Base-by-base conservation (phyloP, 2,329 filamentous ascomycete species). In the Botrytis deweyae region DNA sequence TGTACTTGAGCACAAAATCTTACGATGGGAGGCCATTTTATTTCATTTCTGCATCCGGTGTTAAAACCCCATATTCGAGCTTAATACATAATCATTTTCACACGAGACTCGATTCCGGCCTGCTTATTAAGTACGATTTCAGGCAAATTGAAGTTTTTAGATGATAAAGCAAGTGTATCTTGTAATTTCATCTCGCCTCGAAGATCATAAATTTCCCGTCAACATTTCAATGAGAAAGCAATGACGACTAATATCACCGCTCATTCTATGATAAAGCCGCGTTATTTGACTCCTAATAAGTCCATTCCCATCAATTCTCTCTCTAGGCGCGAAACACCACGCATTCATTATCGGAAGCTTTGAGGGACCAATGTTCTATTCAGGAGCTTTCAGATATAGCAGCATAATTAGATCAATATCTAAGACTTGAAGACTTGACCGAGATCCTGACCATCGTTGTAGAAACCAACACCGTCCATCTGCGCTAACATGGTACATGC, bases 401-500 rank as follows among this genome's bases (percentile, higher is more conserved):
- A 33, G 49, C 36, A 40, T 25, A 29, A 58, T 58, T 5, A 1
- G n/a, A 6, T 42, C 18, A 52, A 44, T 58, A 4, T 33, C 36
- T 71, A 65, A 70, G 52, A 14, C n/a, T 69, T 42, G 10, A 33
- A 18, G 40, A 42, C 49, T 58, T 58, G 25, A 33, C 78, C 77
- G 33, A 42, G 25, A 42, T 44, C 49, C 29, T 58, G 25, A 22
- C 77, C 77, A 38, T 78, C 64, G 58, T 79, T 80, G n/a, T 76
- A 74, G 20, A 63, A 75, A 7, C 79, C 79, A 38, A 80, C 74
- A 25, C 77, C 78, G 66, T 80, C 79, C 72, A 79, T 77, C 25
- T 74, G 69, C 46, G 75, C 75, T 12, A 80, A 64, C 73, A 80
- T 76, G 36, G 61, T 38, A 20, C 73, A 76, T 20, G 77, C 75